These are phyloP conservation scores for Stereum hirsutum DNA, from an alignment of 1,284 basidiomycete species.

Conservation along the genomic window DNA sequence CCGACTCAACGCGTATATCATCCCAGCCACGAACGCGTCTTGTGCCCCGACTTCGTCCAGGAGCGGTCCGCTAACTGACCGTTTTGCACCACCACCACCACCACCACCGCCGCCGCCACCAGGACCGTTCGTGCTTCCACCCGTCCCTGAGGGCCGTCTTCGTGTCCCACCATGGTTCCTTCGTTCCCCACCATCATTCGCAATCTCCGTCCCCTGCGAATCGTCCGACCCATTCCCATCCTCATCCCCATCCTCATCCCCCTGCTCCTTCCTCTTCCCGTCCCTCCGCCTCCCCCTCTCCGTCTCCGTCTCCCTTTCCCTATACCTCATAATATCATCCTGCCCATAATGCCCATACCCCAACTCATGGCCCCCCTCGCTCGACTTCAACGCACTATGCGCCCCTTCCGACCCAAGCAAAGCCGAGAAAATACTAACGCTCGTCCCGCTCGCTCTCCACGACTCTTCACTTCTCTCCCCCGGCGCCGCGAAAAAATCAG, in stretches of 20 bases:
- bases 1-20: slow-evolving; percentile 68
- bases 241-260: slow-evolving; percentile 22
- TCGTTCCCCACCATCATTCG: slow-evolving; percentile 12
- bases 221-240: slow-evolving; percentile 35
- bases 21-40: slow-evolving; percentile 72
- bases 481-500: slow-evolving; percentile 63
- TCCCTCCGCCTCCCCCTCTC: slow-evolving; percentile 10
- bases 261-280: slow-evolving; percentile 13
- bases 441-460: slow-evolving; percentile 44
- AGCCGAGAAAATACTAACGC: slow-evolving; percentile 48
- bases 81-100: too few relatives aligned
- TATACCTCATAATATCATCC: too few relatives aligned
- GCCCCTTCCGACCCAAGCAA: slow-evolving; percentile 16
- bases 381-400: too few relatives aligned
- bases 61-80: too few relatives aligned
- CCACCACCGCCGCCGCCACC: too few relatives aligned
- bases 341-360: too few relatives aligned
- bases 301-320: slow-evolving; percentile 4
- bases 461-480: slow-evolving; percentile 28
- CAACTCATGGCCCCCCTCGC: too few relatives aligned
- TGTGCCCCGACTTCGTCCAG: slow-evolving; percentile 68
- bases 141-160: too few relatives aligned
- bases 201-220: slow-evolving; percentile 48
- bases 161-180: slow-evolving; percentile 8
- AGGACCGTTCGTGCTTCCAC: too few relatives aligned